phyloP scores from a whole-genome alignment of 805 yeast species.

The Yarrowia hollandica region DNA sequence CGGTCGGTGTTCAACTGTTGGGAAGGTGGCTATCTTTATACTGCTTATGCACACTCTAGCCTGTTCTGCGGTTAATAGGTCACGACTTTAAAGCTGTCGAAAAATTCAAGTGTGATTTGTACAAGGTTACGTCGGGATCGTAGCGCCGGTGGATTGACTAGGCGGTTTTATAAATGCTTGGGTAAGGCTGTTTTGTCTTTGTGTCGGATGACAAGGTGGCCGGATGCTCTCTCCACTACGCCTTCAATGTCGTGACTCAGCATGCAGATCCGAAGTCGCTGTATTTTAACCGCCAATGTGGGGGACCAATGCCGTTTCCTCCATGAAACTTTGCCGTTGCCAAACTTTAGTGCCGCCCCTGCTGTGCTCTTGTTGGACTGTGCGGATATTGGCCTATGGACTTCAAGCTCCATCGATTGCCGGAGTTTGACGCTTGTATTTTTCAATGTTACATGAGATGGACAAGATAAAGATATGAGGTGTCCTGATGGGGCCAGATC shows the following conservation, averaged over 20 bases:
- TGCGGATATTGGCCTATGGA: neutral
- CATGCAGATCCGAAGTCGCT: conserved; percentile 1
- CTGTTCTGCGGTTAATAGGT: conserved; percentile 4
- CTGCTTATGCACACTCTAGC: neutral
- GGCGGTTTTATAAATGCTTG: too few relatives aligned
- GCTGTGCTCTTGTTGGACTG: too few relatives aligned
- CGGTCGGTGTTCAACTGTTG: neutral
- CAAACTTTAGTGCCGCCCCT: neutral
- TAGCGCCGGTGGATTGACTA: neutral
- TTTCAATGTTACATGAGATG: too few relatives aligned
- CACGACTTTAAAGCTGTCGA: neutral
- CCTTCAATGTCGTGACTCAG: too few relatives aligned
- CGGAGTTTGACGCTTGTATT: neutral
- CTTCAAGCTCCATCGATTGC: neutral
- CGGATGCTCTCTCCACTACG: too few relatives aligned
- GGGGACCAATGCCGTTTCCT: conserved; percentile 20
- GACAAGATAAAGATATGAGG: too few relatives aligned
- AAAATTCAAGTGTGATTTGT: neutral
- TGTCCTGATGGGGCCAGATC: too few relatives aligned
- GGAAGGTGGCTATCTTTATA: conserved; percentile 6
- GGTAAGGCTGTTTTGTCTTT: too few relatives aligned
- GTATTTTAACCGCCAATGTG: neutral
- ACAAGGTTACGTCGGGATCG: neutral
- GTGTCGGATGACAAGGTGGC: neutral
- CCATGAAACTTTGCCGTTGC: neutral